Evolutionary conservation across 2,329 filamentous ascomycete species (phyloP).

Genomic region (Ophiostoma perfectum): DNA sequence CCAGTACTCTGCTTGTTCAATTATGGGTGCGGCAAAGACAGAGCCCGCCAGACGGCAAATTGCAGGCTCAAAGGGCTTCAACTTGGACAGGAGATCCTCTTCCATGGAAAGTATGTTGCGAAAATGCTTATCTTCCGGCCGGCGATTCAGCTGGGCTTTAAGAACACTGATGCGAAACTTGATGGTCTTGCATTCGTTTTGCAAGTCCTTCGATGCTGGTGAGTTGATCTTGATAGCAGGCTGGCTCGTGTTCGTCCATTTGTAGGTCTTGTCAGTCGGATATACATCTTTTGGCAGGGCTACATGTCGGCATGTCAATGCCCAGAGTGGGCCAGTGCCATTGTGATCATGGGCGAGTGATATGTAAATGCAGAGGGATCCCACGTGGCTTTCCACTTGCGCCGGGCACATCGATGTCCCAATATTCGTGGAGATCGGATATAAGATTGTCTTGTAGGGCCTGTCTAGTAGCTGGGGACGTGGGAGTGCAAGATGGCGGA

Average conservation of each 20-base stretch:
- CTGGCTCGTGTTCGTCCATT: not conserved
- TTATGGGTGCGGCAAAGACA: not conserved
- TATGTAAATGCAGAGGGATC: not conserved
- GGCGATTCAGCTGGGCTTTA: not conserved
- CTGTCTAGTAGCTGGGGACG: not conserved
- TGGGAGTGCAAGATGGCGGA: not conserved
- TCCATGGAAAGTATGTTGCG: not conserved
- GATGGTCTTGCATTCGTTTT: not conserved
- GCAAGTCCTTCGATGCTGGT: not conserved
- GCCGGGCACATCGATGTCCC: not conserved
- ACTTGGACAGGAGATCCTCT: not conserved
- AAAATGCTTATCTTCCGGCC: not conserved
- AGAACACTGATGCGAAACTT: not conserved
- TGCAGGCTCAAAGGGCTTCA: not conserved
- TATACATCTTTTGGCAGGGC: not conserved
- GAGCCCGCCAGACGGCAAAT: not conserved
- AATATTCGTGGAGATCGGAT: not conserved
- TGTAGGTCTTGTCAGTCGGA: not conserved
- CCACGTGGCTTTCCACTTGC: not conserved
- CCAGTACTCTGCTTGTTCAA: constrained; percentile 1
- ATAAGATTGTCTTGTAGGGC: not conserved
- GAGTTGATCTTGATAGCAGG: constrained; percentile 3
- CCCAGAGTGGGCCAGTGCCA: not conserved
- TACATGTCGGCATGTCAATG: not conserved
- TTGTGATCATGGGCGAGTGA: not conserved